Percentiles rank a stretch among this genome's conserved stretches.
Conservation (phyloP, 352 stramenopile species). For the Phytophthora ohioensis region DNA sequence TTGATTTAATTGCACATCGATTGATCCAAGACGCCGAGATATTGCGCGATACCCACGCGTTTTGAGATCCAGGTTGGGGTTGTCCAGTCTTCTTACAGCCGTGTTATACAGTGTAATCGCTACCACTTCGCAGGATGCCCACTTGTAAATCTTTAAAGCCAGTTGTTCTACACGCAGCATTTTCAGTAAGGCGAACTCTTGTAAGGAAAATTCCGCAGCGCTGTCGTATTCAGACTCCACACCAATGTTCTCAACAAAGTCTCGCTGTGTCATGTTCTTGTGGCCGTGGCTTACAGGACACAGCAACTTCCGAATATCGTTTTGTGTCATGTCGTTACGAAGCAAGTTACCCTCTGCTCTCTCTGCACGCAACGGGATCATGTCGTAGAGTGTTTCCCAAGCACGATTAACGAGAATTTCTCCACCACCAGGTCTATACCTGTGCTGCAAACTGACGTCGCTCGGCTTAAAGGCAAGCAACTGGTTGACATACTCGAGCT, state of each 20-base stretch:
- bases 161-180: not conserved
- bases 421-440: too few species aligned
- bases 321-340: not conserved
- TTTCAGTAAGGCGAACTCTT: not conserved
- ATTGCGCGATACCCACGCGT: not conserved
- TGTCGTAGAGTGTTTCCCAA: not conserved
- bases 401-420: not conserved
- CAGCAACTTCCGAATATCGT: not conserved
- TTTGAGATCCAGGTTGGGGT: not conserved
- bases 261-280: not conserved
- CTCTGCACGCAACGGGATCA: not conserved
- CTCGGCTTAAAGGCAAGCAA: too few species aligned
- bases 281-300: not conserved
- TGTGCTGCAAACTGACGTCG: too few species aligned
- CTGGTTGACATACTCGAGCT: too few species aligned
- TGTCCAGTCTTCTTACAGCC: not conserved
- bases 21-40: not conserved
- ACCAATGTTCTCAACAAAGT: not conserved
- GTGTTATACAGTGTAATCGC: not conserved
- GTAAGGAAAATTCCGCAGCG: not conserved
- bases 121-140: not conserved
- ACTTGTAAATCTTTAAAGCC: not conserved
- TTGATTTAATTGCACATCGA: not conserved
- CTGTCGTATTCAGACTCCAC: not conserved
- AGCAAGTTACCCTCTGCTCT: not conserved